These are phyloP conservation scores for Clarkia xantiana DNA, from an alignment of 345 rosid genomes.

Conservation along the genomic window DNA sequence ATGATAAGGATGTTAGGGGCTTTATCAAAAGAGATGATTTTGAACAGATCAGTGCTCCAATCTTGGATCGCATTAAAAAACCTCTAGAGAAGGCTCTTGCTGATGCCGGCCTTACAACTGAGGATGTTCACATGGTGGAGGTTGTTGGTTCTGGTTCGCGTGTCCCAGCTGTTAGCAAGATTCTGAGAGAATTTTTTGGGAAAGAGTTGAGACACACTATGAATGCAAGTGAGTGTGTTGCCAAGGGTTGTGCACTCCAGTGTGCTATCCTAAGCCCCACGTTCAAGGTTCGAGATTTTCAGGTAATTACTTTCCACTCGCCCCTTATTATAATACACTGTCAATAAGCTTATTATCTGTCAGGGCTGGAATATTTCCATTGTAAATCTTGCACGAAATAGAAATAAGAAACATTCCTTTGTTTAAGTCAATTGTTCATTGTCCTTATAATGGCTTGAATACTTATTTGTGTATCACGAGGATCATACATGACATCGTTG, in stretches of 20 bases:
- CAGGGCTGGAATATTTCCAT: background rate
- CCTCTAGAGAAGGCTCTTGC: constrained; percentile 90
- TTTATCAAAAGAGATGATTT: constrained; percentile 84
- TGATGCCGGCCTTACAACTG: constrained; percentile 68
- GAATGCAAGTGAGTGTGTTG: constrained; percentile 98
- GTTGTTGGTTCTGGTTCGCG: constrained; percentile 91
- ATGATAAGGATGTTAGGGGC: constrained; percentile 91
- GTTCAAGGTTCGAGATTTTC: constrained; percentile 89
- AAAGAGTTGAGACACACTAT: constrained; percentile 93
- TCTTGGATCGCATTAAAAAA: constrained; percentile 77
- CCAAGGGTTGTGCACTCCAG: constrained; percentile 76
- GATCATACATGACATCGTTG: background rate
- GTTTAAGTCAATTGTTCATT: too few species aligned
- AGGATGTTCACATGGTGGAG: constrained; percentile 76
- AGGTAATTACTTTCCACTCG: constrained; percentile 30
- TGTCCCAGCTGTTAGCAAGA: constrained; percentile 66
- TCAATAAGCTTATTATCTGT: background rate
- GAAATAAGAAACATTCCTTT: too few species aligned
- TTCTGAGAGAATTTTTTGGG: constrained; percentile 82
- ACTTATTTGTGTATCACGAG: too few species aligned
- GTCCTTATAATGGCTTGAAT: too few species aligned
- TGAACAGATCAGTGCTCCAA: constrained; percentile 66
- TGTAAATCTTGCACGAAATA: too few species aligned
- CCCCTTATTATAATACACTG: background rate
- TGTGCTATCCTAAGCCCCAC: constrained; percentile 99